A percentile compares a stretch with the other conserved stretches of the same genome.
phyloP scores from a whole-genome alignment of 495 filamentous ascomycete genomes.

The Delitschia confertaspora region DNA sequence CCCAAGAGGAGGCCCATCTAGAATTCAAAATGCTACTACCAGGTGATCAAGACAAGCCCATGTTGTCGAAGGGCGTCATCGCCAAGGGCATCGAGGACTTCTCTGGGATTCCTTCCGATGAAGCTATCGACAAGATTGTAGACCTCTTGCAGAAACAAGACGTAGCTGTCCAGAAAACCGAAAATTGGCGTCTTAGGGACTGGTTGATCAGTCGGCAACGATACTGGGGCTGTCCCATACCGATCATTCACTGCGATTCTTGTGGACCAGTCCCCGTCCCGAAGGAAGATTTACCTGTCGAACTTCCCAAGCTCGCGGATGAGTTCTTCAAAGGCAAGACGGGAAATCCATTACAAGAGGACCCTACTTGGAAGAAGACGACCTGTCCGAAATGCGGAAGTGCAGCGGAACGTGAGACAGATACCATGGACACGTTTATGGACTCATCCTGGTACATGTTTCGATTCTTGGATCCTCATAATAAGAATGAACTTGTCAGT shows the following conservation, averaged over 20 bases:
- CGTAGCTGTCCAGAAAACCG: conserved; percentile 46
- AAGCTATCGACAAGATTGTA: conserved; percentile 55
- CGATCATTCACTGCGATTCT: conserved; percentile 69
- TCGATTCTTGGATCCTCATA: conserved; percentile 63
- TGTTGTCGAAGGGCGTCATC: conserved; percentile 42
- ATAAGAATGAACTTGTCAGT: conserved; percentile 52
- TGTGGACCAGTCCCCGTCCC: conserved; percentile 79
- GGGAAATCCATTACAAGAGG: conserved; percentile 68
- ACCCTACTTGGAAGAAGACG: conserved; percentile 65
- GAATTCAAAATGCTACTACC: background rate
- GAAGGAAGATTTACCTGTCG: conserved; percentile 63
- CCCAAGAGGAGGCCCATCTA: background rate
- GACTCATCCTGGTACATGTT: conserved; percentile 91
- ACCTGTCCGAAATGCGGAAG: conserved; percentile 63
- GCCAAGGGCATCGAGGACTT: conserved; percentile 40
- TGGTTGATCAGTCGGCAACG: conserved; percentile 84
- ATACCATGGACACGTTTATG: conserved; percentile 94
- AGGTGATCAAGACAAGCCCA: conserved; percentile 36
- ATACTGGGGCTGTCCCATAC: conserved; percentile 87
- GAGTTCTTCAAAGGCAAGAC: conserved; percentile 59
- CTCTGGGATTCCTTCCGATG: conserved; percentile 48
- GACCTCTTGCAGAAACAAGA: conserved; percentile 44
- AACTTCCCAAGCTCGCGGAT: conserved; percentile 58
- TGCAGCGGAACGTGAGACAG: conserved; percentile 71
- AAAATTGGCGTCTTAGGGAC: conserved; percentile 71